Percentiles rank a stretch among this genome's conserved stretches.
Evolutionary conservation across 768 basidiomycete genomes (phyloP).

Genomic region (Pleurotus djamor): DNA sequence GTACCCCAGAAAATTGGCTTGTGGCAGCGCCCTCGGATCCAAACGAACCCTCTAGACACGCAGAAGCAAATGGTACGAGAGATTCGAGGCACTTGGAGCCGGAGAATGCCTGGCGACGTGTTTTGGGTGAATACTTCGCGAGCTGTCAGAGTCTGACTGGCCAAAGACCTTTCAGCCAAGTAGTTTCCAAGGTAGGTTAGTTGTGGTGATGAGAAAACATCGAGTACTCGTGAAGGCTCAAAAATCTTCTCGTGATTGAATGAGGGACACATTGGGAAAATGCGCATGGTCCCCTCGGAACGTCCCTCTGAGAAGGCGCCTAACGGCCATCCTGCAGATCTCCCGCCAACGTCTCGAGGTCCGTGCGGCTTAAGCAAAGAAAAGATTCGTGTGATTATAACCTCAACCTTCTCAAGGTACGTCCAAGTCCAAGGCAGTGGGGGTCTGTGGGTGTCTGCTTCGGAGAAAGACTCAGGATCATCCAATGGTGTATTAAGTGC

Average conservation of each 20-base stretch:
- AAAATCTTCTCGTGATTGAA: background rate
- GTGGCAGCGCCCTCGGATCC: slow-evolving; percentile 6
- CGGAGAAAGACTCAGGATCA: no score
- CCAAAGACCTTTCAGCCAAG: background rate
- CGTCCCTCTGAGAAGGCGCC: background rate
- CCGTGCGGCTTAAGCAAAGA: no score
- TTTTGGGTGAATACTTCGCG: background rate
- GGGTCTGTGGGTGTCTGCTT: no score
- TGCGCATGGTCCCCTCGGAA: background rate
- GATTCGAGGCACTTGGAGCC: background rate
- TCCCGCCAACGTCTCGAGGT: no score
- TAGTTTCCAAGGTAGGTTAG: background rate
- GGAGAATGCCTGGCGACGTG: background rate
- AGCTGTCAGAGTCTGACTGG: no score
- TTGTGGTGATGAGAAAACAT: background rate
- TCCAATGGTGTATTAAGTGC: no score
- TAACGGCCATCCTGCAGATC: no score
- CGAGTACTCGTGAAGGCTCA: background rate
- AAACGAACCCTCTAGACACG: background rate
- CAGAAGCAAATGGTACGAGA: background rate
- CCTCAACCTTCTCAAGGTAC: no score
- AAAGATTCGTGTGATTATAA: no score
- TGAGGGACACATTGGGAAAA: background rate
- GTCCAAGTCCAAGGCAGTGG: no score
- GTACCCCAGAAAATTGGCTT: background rate